Percentiles rank a stretch among this genome's conserved stretches.
Evolutionary conservation across 176 grass and related monocot species (phyloP).

Genomic region (Ensete glaucum): DNA sequence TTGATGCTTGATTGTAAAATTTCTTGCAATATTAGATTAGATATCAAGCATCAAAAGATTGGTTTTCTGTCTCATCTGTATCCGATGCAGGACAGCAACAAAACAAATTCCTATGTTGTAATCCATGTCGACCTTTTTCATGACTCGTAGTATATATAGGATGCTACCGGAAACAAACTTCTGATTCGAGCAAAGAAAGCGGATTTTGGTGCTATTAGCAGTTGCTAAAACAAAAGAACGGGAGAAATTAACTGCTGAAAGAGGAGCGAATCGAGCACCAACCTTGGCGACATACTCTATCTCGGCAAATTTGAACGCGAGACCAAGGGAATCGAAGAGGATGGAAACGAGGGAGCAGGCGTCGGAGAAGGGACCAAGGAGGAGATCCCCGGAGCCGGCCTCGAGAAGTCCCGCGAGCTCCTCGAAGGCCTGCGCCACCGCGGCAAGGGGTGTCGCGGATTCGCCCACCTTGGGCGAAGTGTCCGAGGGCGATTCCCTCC

Average conservation of each 20-base stretch:
- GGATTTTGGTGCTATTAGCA: too few relatives aligned
- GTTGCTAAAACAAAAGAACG: background rate
- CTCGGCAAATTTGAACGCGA: slow-evolving; percentile 96
- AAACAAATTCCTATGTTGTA: background rate
- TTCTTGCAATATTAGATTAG: too few relatives aligned
- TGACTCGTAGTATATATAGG: too few relatives aligned
- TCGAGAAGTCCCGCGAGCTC: slow-evolving; percentile 43
- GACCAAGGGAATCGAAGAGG: slow-evolving; percentile 75
- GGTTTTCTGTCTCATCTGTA: too few relatives aligned
- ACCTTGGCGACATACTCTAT: slow-evolving; percentile 94
- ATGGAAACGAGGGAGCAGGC: slow-evolving; percentile 86
- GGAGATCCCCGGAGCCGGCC: slow-evolving; percentile 40
- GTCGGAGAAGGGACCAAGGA: slow-evolving; percentile 52
- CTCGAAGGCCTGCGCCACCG: slow-evolving; percentile 80
- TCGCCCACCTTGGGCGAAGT: slow-evolving; percentile 23
- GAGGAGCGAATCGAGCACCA: background rate
- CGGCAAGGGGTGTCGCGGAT: slow-evolving; percentile 38
- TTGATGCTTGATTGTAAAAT: too few relatives aligned
- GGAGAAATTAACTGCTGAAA: too few relatives aligned
- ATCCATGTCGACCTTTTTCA: too few relatives aligned
- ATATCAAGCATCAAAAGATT: too few relatives aligned
- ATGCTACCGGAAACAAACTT: too few relatives aligned
- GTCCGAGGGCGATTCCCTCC: slow-evolving; percentile 7
- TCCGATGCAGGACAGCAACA: background rate
- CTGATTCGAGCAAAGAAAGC: too few relatives aligned